A percentile compares a stretch with the other conserved stretches of the same genome.
phyloP scores from a whole-genome alignment of 805 yeast genomes.

The Teunomyces panamensis region DNA sequence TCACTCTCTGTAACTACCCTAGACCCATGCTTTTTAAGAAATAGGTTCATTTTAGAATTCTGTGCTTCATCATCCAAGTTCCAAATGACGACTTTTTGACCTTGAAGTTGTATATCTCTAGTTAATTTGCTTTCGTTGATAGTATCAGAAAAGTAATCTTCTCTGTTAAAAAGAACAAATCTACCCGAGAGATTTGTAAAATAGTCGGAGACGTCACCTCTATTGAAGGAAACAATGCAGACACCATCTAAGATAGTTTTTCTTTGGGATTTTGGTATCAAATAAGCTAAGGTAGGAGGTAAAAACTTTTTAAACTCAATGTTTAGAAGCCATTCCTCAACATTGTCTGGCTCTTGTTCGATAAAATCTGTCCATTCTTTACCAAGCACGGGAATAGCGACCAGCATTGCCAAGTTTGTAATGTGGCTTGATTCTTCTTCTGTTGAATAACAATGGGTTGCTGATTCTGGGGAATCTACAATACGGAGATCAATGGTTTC shows the following conservation, averaged over 20 bases:
- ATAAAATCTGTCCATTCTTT: constrained; percentile 21
- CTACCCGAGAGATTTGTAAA: constrained; percentile 14
- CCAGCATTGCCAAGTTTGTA: constrained; percentile 23
- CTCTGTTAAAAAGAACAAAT: background rate
- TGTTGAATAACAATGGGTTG: constrained; percentile 22
- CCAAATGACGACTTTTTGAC: background rate
- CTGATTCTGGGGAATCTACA: constrained; percentile 13
- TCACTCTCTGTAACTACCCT: constrained; percentile 5
- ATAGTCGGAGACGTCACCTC: constrained; percentile 10
- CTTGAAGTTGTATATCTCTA: constrained; percentile 4
- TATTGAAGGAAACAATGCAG: constrained; percentile 1
- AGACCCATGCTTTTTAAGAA: background rate
- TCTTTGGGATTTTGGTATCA: constrained; percentile 14
- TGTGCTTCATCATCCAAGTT: background rate
- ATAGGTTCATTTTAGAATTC: background rate
- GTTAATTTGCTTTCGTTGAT: constrained; percentile 6
- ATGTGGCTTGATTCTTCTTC: constrained; percentile 10
- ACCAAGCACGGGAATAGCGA: constrained; percentile 27
- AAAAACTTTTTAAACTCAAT: constrained; percentile 12
- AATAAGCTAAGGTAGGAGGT: constrained; percentile 10
- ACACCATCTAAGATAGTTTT: constrained; percentile 12
- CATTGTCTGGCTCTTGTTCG: constrained; percentile 8
- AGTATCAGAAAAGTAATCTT: background rate
- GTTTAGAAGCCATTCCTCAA: constrained; percentile 21
- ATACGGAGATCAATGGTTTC: constrained; percentile 18